Evolutionary conservation across 805 yeast genomes (phyloP), one percentile per base, ranked within the genome.

Genomic region (Ogataea ganodermae): DNA sequence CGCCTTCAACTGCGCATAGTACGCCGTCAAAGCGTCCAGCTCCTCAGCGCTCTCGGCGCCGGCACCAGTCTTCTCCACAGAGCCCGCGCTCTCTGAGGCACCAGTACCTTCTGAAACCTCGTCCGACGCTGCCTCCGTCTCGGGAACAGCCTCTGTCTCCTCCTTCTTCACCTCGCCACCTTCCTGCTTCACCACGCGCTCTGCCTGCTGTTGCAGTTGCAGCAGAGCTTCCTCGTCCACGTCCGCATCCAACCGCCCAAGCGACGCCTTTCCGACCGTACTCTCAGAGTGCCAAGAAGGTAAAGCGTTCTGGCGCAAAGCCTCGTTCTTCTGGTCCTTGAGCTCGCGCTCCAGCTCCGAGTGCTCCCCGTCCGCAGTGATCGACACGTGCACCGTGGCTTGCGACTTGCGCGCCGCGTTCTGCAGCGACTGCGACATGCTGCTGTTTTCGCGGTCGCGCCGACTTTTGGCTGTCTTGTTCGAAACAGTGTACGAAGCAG

Each of bases 211-310:
- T 42, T 32, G 55, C 22, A 35, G 14, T 18, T 43, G 43, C 12
- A 40, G 14, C 7, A 40, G 28, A 23, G 42, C 52, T 31, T 39
- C 61, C 49, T 35, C 61, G 16, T 60, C 68, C 35, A 69, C 72
- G 45, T 78, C 85, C 28, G 73, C 81, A 37, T 77, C 84, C 49
- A 81, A 58, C 52, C 72, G 76, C 48, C 84, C 87, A 49, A 80
- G 65, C 3, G 76, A 74, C 12, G 76, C 67, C 56, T 83, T 75
- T 38, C 96, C 96, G 55, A 92, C 92, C 0, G 99, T 91, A 62
- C 92, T 82, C 57, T 85, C 84, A 54, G 86, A 81, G 64, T 94
- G 96, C 99, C 99, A 94, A 23, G 94, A 84, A 6, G 99, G 99
- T 56, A 94, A 75, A 3, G 97, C 97, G 64, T 94, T 94, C 66